Base-by-base conservation (phyloP, 2,329 filamentous ascomycete genomes). In the Fusarium buxicola region DNA sequence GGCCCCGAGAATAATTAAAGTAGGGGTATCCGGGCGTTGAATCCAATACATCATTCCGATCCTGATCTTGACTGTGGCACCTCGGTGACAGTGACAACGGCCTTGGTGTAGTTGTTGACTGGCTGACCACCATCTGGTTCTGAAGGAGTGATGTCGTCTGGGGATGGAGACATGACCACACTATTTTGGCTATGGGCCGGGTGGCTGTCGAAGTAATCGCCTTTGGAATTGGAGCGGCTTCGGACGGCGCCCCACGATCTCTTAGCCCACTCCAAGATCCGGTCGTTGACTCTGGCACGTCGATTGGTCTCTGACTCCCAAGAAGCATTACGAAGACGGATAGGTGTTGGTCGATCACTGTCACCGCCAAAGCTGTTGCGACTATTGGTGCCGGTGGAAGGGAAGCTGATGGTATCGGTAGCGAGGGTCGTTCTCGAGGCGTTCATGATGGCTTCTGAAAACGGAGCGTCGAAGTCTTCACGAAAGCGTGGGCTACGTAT, bases 391-490 rank as follows among this genome's bases (percentile, higher is more conserved):
- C 52, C 51, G 15, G 68, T 63, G 9, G 64, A 71, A 34, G 72
- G 67, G 12, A 65, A 73, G 45, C 65, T 70, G 52, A 69, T 69
- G 43, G 41, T 55, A 21, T 72, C 67, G 36, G 70, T 73, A 18
- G 69, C 59, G 25, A 70, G 63, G 3, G 72, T 72, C 15, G 69
- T 72, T 28, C 62, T 63, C 1, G 73, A 73, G 39, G 71, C 68
- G 48, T 75, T 74, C 59, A 76, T 59, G 27, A 78, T 67, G 8
- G 70, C 71, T 59, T 74, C 72, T 31, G 73, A 77, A 59, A 78
- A 77, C 13, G 76, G 76, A 2, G 75, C 76, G 55, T 78, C 71
- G 55, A 78, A 77, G 51, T 78, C 74, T 60, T 78, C 76, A 57
- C 55, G 72, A 58, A 78, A 78, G 28, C 75, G 73, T 12, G 76